Base-by-base conservation (phyloP, 495 filamentous ascomycete species). In the Amphirosellinia nigrospora region DNA sequence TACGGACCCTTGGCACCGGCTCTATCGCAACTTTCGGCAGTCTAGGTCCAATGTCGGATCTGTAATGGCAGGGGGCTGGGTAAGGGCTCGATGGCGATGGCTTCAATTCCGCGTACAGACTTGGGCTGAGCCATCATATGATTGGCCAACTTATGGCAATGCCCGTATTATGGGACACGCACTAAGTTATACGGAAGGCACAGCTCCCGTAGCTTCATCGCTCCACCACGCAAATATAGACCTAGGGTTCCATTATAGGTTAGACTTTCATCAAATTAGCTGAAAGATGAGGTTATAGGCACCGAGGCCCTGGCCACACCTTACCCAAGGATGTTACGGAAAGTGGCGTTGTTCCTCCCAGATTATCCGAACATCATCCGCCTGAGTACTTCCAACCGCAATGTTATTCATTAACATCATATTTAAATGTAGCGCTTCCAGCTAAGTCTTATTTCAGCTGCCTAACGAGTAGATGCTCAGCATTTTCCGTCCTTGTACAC, bases 141-240 rank as follows among this genome's bases (percentile, higher is more conserved):
- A 68, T 46, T 61, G 43, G 52, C 41, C 30, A 19, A 7, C 26
- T 21, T 19, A 9, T 15, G 13, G 28, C 21, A 15, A 11, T 19
- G 19, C 36, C 36, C 58, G 8, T 36, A 13, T 61, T 23, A 26
- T 34, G n/a, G 8, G n/a, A 36, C 30, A 64, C 46, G 11, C n/a
- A n/a, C n/a, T n/a, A n/a, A n/a, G n/a, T n/a, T 65, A 65, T 58
- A 68, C 53, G 65, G 39, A 43, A 68, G 21, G 66, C 66, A 48
- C 66, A 68, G 36, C 32, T 41, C 66, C n/a, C n/a, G n/a, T n/a
- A n/a, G 65, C 66, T 46, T 68, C 53, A 10, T 60, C 55, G 28
- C 26, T n/a, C 26, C 34, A 36, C 13, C 6, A 4, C 50, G 38
- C 46, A 39, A 38, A 55, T 55, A 6, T 19, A 26, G 32, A 39